Evolutionary conservation across 768 basidiomycete genomes (phyloP).

Genomic region (Leccinum sublutescens): DNA sequence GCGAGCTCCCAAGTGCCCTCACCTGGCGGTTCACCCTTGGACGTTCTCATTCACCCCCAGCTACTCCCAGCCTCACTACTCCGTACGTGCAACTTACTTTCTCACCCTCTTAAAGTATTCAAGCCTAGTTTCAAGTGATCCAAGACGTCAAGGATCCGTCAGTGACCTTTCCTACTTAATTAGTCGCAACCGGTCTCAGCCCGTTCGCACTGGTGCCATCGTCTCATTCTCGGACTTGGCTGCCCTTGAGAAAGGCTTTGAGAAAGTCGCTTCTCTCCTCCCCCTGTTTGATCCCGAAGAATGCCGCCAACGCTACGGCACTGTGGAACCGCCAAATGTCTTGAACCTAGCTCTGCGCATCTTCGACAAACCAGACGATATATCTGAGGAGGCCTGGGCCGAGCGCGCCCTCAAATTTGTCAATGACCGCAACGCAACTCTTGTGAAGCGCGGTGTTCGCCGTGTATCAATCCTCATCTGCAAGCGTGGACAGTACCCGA

Average conservation of each 20-base stretch:
- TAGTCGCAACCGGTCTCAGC: constrained; percentile 81
- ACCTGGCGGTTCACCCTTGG: constrained; percentile 97
- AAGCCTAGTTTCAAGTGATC: constrained; percentile 40
- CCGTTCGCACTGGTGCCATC: constrained; percentile 86
- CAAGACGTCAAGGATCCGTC: constrained; percentile 85
- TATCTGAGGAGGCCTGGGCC: constrained; percentile 75
- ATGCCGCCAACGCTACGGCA: constrained; percentile 72
- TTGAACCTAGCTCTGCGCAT: constrained; percentile 91
- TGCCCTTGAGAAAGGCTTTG: constrained; percentile 70
- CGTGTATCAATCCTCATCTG: constrained; percentile 92
- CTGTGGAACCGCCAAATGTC: constrained; percentile 83
- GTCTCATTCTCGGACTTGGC: constrained; percentile 81
- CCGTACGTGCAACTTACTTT: constrained; percentile 21
- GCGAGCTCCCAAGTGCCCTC: constrained; percentile 74
- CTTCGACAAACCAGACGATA: constrained; percentile 77
- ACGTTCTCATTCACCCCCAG: constrained; percentile 80
- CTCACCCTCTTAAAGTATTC: neutral
- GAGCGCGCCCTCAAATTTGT: constrained; percentile 67
- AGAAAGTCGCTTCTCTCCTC: constrained; percentile 67
- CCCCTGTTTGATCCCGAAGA: constrained; percentile 73
- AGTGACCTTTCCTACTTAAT: constrained; percentile 96
- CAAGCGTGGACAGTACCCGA: constrained; percentile 86
- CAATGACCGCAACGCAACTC: constrained; percentile 61
- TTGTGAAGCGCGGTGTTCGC: constrained; percentile 79
- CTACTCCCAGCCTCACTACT: constrained; percentile 65